These are phyloP conservation scores for Tylopilus cervinicoccineus DNA, from an alignment of 768 basidiomycete species.

Conservation along the genomic window DNA sequence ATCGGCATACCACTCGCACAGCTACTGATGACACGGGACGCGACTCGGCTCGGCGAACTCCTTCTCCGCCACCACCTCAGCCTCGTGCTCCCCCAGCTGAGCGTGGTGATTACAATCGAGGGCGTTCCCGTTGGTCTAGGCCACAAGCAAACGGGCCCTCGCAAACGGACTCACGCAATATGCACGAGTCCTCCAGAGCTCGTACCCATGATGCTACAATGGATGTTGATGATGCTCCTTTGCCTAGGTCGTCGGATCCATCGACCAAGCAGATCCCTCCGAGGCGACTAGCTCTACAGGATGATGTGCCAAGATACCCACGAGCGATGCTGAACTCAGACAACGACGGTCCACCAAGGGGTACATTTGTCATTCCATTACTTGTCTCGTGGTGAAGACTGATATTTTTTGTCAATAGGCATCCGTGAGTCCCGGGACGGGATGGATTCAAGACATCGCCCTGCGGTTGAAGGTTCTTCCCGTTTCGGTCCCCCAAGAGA, in stretches of 20 bases:
- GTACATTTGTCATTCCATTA: background rate
- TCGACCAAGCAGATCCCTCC: conserved; percentile 14
- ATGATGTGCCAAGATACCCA: conserved; percentile 33
- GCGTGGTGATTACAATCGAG: conserved; percentile 14
- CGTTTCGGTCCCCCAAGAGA: conserved; percentile 20
- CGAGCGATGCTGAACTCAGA: conserved; percentile 33
- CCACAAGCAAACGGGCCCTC: conserved; percentile 6
- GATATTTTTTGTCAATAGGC: background rate
- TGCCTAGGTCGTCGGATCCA: conserved; percentile 19
- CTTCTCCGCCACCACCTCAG: conserved; percentile 10
- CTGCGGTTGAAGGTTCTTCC: conserved; percentile 7
- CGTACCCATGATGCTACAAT: conserved; percentile 21
- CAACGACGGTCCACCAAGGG: conserved; percentile 15
- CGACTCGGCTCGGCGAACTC: conserved; percentile 11
- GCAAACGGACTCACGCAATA: conserved; percentile 13
- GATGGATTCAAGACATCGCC: conserved; percentile 18
- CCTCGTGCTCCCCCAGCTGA: conserved; percentile 2
- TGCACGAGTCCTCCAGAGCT: conserved; percentile 17
- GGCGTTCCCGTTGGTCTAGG: conserved; percentile 16
- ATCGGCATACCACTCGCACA: background rate
- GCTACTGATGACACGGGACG: conserved; percentile 3
- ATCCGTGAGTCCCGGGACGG: conserved; percentile 20
- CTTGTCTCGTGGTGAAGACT: background rate
- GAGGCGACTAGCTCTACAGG: conserved; percentile 18
- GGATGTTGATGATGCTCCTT: conserved; percentile 28